phyloP scores from a whole-genome alignment of 2,329 filamentous ascomycete species.

The Tolypocladium guangdongense region DNA sequence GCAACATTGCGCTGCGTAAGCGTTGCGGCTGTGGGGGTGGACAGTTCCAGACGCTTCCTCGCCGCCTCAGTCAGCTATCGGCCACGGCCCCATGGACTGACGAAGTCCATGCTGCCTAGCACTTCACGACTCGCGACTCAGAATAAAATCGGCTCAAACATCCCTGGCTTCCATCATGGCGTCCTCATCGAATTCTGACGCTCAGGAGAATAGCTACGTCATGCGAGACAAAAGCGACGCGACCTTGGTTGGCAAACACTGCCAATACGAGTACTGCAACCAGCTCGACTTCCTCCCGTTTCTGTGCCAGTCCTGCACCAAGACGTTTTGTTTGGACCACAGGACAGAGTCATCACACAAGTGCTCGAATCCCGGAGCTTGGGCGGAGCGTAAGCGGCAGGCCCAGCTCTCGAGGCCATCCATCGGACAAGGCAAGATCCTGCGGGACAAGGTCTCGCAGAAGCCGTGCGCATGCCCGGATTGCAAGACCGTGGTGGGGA shows the following conservation, averaged over 20 bases:
- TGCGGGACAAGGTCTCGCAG: conserved; percentile 44
- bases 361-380: conserved; percentile 49
- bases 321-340: conserved; percentile 89
- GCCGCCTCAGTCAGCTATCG: conserved; percentile 4
- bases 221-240: conserved; percentile 68
- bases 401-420: conserved; percentile 43
- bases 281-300: conserved; percentile 96
- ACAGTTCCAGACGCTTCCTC: conserved; percentile 22
- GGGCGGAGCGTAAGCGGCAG: conserved; percentile 46
- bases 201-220: conserved; percentile 48
- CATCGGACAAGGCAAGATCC: conserved; percentile 41
- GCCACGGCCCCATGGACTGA: conserved; percentile 8
- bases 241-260: conserved; percentile 79
- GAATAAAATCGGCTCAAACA: conserved; percentile 5
- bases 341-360: conserved; percentile 74
- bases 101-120: conserved; percentile 18
- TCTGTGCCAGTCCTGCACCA: conserved; percentile 76
- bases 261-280: conserved; percentile 83
- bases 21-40: conserved; percentile 4
- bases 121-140: not conserved
- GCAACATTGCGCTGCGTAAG: not conserved
- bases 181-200: conserved; percentile 31
- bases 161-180: conserved; percentile 32
- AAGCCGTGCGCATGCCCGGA: conserved; percentile 55
- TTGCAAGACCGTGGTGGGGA: conserved; percentile 65